Percentiles rank a stretch among this genome's conserved stretches.
phyloP scores from a whole-genome alignment of 306 rosid species.

The Oemleria cerasiformis region DNA sequence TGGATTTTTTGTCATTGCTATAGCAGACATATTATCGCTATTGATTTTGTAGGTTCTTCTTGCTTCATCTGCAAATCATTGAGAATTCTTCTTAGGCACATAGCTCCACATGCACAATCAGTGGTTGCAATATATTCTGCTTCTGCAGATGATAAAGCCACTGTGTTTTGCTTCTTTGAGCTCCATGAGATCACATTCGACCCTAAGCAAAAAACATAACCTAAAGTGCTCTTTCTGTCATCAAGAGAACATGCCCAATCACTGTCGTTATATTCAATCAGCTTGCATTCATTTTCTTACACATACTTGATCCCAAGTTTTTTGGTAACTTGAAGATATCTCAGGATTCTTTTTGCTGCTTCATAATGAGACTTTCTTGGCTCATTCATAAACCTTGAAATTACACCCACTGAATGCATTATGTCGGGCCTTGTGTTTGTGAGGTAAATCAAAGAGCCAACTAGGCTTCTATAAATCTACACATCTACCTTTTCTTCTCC shows the following conservation, averaged over 20 bases:
- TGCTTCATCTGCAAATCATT: not conserved
- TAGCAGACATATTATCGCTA: no score
- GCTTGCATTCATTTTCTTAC: not conserved
- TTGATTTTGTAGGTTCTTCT: not conserved
- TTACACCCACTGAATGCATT: not conserved
- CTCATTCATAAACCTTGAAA: not conserved
- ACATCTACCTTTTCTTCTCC: no score
- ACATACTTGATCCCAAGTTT: not conserved
- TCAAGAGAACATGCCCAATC: not conserved
- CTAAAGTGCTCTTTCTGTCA: not conserved
- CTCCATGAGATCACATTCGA: not conserved
- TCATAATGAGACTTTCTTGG: not conserved
- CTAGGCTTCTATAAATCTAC: not conserved
- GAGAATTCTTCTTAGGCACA: not conserved
- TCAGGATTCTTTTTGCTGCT: no score
- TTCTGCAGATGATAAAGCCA: not conserved
- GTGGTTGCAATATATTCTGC: not conserved
- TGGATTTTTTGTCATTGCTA: no score
- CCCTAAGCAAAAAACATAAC: not conserved
- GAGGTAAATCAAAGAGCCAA: constrained; percentile 1
- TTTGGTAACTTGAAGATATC: no score
- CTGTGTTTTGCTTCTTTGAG: not conserved
- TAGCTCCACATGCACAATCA: not conserved
- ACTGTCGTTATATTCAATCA: not conserved
- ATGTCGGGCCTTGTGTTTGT: constrained; percentile 5